Percentiles rank a stretch among this genome's conserved stretches.
These are phyloP conservation scores for Alternaria arborescens DNA, from an alignment of 2,329 filamentous ascomycete genomes.

Conservation along the genomic window DNA sequence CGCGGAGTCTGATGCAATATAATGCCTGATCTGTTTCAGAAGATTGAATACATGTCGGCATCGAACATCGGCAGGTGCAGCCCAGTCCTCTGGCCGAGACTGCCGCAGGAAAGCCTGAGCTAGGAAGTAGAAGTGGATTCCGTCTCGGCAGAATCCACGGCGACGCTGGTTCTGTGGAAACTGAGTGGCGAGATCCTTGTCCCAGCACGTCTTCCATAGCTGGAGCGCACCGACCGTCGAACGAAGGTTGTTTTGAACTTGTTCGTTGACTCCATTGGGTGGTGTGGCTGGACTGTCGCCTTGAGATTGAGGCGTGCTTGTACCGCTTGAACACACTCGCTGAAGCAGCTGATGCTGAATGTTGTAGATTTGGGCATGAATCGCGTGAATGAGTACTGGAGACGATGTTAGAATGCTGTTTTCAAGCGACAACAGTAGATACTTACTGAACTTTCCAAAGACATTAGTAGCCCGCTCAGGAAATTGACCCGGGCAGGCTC, in stretches of 20 bases:
- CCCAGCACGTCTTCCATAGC: constrained; percentile 78
- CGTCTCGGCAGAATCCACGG: constrained; percentile 75
- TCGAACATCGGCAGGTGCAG: constrained; percentile 65
- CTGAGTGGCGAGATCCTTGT: constrained; percentile 72
- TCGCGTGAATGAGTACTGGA: constrained; percentile 70
- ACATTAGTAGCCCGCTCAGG: constrained; percentile 73
- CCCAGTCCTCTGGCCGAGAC: constrained; percentile 62
- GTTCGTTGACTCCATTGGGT: constrained; percentile 55
- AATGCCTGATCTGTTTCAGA: constrained; percentile 67
- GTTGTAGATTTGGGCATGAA: constrained; percentile 70
- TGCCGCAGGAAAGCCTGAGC: constrained; percentile 72
- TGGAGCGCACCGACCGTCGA: constrained; percentile 65
- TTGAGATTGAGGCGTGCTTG: constrained; percentile 66
- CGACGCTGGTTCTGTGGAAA: constrained; percentile 70
- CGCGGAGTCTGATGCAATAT: constrained; percentile 70
- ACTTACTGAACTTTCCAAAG: constrained; percentile 70
- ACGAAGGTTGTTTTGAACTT: constrained; percentile 58
- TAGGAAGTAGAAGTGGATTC: constrained; percentile 77
- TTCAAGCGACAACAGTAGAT: neutral
- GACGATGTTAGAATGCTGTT: constrained; percentile 16
- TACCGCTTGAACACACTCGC: constrained; percentile 52
- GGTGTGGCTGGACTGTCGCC: constrained; percentile 59
- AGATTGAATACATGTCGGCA: constrained; percentile 68
- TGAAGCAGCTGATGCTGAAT: constrained; percentile 56
- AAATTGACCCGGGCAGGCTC: constrained; percentile 65